Base-by-base conservation (phyloP, 768 basidiomycete genomes). In the Suillus decipiens region DNA sequence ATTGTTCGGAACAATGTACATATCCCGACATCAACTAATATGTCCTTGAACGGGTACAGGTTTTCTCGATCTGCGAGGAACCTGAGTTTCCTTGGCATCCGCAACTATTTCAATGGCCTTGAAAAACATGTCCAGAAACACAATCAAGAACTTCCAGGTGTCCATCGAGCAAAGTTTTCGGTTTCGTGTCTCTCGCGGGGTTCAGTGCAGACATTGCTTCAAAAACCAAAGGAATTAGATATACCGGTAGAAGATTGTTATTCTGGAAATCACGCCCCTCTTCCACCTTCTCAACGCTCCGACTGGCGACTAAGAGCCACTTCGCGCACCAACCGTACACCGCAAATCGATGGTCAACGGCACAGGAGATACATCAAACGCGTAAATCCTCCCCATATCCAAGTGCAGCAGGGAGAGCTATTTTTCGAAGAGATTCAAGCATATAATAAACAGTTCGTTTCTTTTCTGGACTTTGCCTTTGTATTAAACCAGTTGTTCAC, bases 231-330 rank as follows among this genome's bases (percentile, higher is more conserved):
- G 33, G 64, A 63, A 8, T 64, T 67, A 19, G 63, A 70, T 22
- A 67, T 73, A 11, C 68, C 73, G n/a, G 65, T 68, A 6, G 74
- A 75, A 47, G 57, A 58, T 1, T 75, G 69, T 60, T 76, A 76
- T 15, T 70, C 75, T 31, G 75, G 73, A 61, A 61, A 66, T 55
- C 73, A 55, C 8, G 28, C 72, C 0, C 72, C 73, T 31, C 69
- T 73, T 19, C 33, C 59, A 1, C 70, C 75, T 12, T 64, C 71
- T 12, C 33, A 68, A 34, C 69, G 89, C 8, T 88, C 86, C 71
- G 84, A 90, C 68, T 90, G 89, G 89, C 79, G 86, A 47, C 68
- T 78, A 43, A 79, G 86, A 22, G 82, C 87, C 9, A 63, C 77
- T 12, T 88, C 87, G 15, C 78, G 85, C 10, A n/a, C 17, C 47